Evolutionary conservation across 805 yeast genomes (phyloP).

Genomic region (Sugiyamaella marilandica): DNA sequence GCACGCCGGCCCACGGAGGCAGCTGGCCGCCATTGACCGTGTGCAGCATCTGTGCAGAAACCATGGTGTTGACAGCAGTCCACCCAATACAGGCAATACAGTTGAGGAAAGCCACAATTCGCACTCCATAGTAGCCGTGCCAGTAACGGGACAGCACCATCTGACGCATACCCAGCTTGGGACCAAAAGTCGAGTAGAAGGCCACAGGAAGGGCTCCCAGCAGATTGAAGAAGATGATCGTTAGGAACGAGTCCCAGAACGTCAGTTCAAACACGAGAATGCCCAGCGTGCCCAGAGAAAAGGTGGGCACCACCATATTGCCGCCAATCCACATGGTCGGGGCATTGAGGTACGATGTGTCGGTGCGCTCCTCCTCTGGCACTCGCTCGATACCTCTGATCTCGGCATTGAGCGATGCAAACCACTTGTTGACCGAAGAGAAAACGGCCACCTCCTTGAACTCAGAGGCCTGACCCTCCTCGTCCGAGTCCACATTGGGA

Average conservation of each 20-base stretch:
- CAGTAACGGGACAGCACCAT: conserved; percentile 75
- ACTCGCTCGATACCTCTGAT: conserved; percentile 77
- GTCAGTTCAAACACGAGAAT: conserved; percentile 59
- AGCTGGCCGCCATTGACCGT: conserved; percentile 60
- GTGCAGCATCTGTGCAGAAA: conserved; percentile 77
- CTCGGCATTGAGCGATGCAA: conserved; percentile 36
- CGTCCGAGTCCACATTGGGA: conserved; percentile 8
- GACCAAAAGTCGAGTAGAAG: conserved; percentile 76
- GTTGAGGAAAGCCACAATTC: conserved; percentile 73
- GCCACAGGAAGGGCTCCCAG: conserved; percentile 80
- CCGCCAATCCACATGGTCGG: conserved; percentile 92
- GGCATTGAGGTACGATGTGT: conserved; percentile 59
- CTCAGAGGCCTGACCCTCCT: neutral
- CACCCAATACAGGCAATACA: conserved; percentile 88
- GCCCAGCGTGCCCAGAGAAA: conserved; percentile 70
- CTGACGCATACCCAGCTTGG: conserved; percentile 81
- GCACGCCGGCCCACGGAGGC: conserved; percentile 91
- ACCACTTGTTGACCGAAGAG: neutral
- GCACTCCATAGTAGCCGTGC: conserved; percentile 68
- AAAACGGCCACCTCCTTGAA: conserved; percentile 3
- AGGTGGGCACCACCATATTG: conserved; percentile 80
- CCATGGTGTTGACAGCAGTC: conserved; percentile 90
- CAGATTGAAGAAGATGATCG: conserved; percentile 65
- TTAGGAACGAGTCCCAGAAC: conserved; percentile 66
- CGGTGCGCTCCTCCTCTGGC: conserved; percentile 72